A percentile compares a stretch with the other conserved stretches of the same genome.
Evolutionary conservation across 2,329 filamentous ascomycete genomes (phyloP).

Genomic region (Apiospora pterosperma): DNA sequence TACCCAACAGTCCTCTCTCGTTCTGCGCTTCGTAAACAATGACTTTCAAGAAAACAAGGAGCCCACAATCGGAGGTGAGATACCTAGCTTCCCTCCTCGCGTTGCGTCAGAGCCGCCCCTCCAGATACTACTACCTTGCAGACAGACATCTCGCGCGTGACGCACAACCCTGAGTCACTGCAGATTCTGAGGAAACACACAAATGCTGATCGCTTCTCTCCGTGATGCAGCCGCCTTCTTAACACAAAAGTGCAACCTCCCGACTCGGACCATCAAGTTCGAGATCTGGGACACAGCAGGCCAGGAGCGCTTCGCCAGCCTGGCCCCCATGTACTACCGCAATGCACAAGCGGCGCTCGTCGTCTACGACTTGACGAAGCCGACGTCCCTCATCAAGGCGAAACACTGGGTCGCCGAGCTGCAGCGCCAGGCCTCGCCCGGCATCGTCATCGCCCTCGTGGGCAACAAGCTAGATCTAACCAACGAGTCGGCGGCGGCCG

Average conservation of each 20-base stretch:
- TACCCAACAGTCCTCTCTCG: conserved; percentile 77
- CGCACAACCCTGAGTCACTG: neutral
- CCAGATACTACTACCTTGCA: neutral
- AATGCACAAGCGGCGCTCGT: conserved; percentile 97
- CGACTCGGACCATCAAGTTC: conserved; percentile 86
- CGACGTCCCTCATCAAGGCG: conserved; percentile 90
- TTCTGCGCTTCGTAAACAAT: conserved; percentile 98
- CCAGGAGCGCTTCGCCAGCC: conserved; percentile 93
- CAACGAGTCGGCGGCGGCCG: conserved; percentile 39
- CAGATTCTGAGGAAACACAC: neutral
- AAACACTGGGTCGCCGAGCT: conserved; percentile 99
- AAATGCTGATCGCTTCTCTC: neutral
- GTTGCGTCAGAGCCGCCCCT: neutral
- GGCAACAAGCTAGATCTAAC: conserved; percentile 96
- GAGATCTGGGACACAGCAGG: conserved; percentile 99
- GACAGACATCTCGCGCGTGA: neutral
- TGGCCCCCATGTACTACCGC: conserved; percentile 99
- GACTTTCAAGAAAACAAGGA: conserved; percentile 99
- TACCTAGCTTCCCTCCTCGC: neutral
- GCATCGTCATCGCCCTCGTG: conserved; percentile 94
- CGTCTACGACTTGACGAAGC: conserved; percentile 97
- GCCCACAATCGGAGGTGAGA: conserved; percentile 92
- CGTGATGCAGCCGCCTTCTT: conserved; percentile 78
- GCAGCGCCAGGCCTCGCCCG: conserved; percentile 90
- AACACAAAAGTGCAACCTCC: conserved; percentile 97